These are phyloP conservation scores for Sequoiadendron giganteum DNA, from an alignment of 75 land plant species.

Conservation along the genomic window DNA sequence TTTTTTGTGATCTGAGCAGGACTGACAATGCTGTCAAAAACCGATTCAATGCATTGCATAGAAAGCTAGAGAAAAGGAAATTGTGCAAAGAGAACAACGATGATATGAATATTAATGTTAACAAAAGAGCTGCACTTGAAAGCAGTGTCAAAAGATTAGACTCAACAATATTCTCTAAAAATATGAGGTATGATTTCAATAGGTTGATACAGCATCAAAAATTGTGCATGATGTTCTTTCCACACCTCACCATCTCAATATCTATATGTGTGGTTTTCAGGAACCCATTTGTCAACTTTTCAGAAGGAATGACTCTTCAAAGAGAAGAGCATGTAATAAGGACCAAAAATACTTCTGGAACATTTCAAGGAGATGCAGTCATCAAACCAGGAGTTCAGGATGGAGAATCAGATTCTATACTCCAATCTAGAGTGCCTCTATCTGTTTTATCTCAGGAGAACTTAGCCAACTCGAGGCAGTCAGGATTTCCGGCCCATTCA, in stretches of 20 bases:
- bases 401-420: not conserved
- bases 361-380: constrained; percentile 2
- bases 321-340: not conserved
- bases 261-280: not conserved
- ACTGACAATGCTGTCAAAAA: constrained; percentile 99
- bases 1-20: constrained; percentile 28
- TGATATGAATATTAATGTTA: constrained; percentile 17
- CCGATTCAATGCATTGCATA: constrained; percentile 82
- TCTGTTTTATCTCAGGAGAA: not conserved
- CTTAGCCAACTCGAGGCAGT: not conserved
- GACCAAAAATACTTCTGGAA: not conserved
- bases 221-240: not conserved
- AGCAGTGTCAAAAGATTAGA: constrained; percentile 11
- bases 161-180: constrained; percentile 19
- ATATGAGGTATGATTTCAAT: constrained; percentile 34
- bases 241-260: not conserved
- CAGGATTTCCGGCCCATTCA: not conserved
- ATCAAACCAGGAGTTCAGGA: not conserved
- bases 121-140: constrained; percentile 30
- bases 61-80: constrained; percentile 69
- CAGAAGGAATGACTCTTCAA: not conserved
- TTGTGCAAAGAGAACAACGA: constrained; percentile 50
- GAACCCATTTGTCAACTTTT: not conserved
- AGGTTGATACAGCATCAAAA: not conserved
- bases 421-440: not conserved